Percentiles rank a stretch among this genome's conserved stretches.
phyloP scores from a whole-genome alignment of 1,284 basidiomycete genomes.

The Trichosporon sp. region DNA sequence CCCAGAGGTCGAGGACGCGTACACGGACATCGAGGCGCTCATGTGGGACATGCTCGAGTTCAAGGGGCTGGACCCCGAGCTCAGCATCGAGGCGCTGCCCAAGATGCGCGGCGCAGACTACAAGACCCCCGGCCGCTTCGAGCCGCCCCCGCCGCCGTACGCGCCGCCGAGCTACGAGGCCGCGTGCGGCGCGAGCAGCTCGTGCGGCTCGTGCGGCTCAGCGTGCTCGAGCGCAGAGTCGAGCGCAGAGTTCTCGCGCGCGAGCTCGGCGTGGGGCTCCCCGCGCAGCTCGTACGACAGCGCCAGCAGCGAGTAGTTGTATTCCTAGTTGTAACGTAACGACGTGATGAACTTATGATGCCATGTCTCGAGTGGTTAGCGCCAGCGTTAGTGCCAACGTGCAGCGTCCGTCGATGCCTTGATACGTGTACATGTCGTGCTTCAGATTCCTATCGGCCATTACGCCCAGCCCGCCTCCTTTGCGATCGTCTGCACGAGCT shows the following conservation, averaged over 20 bases:
- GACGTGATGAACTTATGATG: no score
- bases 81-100: neutral
- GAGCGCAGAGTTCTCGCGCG: neutral
- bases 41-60: slow-evolving; percentile 1
- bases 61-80: neutral
- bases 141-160: neutral
- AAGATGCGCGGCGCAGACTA: neutral
- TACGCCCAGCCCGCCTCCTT: slow-evolving; percentile 17
- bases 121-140: neutral
- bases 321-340: no score
- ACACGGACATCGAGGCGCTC: neutral
- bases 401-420: no score
- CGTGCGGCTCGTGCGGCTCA: no score
- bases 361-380: no score
- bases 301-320: neutral
- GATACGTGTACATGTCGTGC: no score
- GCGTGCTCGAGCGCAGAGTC: neutral
- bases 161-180: neutral
- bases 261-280: neutral
- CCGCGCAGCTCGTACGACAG: neutral
- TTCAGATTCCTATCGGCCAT: no score
- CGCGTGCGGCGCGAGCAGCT: neutral
- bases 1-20: neutral
- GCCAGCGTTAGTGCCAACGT: no score
- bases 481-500: slow-evolving; percentile 26